These are phyloP conservation scores for Eucalyptus pauciflora DNA, from an alignment of 345 rosid species.

Conservation along the genomic window DNA sequence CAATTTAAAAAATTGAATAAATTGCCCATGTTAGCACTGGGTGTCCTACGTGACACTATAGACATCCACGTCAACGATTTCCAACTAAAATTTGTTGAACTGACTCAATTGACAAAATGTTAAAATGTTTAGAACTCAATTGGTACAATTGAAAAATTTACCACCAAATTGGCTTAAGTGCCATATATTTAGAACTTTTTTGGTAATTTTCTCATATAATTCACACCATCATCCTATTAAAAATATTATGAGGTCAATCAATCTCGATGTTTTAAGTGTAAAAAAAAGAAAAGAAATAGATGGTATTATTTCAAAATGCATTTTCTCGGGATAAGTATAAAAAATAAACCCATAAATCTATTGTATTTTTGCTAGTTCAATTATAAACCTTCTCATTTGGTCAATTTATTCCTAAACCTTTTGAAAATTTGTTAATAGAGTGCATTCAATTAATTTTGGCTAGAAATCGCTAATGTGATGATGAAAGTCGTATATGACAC, in stretches of 20 bases:
- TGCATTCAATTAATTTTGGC: fast-evolving
- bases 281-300: not conserved
- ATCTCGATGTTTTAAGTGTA: not conserved
- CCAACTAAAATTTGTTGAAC: fast-evolving
- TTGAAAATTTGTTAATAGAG: too few species aligned
- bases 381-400: too few species aligned
- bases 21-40: fast-evolving
- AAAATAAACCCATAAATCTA: too few species aligned
- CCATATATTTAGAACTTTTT: not conserved
- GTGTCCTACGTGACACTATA: too few species aligned
- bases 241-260: not conserved
- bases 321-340: not conserved
- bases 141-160: too few species aligned
- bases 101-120: fast-evolving
- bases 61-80: fast-evolving
- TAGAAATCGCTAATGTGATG: too few species aligned
- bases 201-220: not conserved
- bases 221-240: not conserved
- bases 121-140: too few species aligned
- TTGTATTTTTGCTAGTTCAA: too few species aligned
- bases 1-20: not conserved
- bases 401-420: too few species aligned
- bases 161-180: not conserved
- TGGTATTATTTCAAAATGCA: not conserved
- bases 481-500: fast-evolving